Percentiles rank a stretch among this genome's conserved stretches.
phyloP scores from a whole-genome alignment of 202 grass and related monocot genomes.

The Panicum hallii region DNA sequence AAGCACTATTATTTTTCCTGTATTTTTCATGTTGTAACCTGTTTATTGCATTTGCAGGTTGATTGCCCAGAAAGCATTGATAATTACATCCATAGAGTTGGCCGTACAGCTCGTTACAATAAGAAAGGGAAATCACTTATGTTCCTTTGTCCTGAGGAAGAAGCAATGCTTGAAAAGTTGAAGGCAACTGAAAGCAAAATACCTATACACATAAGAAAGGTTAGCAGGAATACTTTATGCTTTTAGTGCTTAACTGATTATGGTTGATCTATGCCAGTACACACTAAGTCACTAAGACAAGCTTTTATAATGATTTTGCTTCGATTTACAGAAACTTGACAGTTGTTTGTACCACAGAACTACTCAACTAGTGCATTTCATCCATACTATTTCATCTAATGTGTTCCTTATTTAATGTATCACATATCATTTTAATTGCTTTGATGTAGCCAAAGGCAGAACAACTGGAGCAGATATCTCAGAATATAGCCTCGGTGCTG shows the following conservation, averaged over 20 bases:
- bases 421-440: constrained; percentile 39
- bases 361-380: constrained; percentile 26
- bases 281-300: neutral
- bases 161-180: constrained; percentile 86
- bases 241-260: constrained; percentile 23
- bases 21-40: constrained; percentile 33
- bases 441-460: constrained; percentile 68
- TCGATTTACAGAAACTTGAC: neutral
- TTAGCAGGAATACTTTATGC: constrained; percentile 39
- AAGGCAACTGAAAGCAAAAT: constrained; percentile 83
- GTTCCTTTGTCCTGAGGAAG: constrained; percentile 83
- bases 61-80: constrained; percentile 85
- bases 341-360: constrained; percentile 11
- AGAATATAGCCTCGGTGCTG: constrained; percentile 70
- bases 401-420: constrained; percentile 25
- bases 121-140: constrained; percentile 82
- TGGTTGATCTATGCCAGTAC: constrained; percentile 16
- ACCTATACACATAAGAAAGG: constrained; percentile 74
- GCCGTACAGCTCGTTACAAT: constrained; percentile 86
- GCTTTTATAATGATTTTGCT: neutral
- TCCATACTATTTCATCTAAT: constrained; percentile 5
- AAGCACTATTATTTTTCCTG: constrained; percentile 6
- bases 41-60: constrained; percentile 53
- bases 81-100: constrained; percentile 90
- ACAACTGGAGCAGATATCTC: constrained; percentile 81